Base-by-base conservation (phyloP, 2,329 filamentous ascomycete genomes). In the Aspergillus alliaceus region DNA sequence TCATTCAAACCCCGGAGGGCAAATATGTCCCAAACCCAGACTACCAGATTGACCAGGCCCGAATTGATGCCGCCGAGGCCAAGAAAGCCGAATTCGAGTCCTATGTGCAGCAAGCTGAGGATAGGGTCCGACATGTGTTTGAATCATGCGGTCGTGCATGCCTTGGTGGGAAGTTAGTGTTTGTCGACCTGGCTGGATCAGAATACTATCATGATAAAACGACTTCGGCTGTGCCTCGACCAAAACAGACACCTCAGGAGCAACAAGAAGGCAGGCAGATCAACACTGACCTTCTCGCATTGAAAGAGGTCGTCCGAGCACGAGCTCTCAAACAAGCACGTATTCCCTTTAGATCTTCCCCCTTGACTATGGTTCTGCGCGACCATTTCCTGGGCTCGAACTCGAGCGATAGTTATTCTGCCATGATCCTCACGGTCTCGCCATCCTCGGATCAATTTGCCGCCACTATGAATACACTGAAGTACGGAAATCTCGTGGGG, bases 221-320 rank as follows among this genome's bases (percentile, higher is more conserved):
- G 0, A 44, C 22, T 6, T 12, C 53, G 14, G 6, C 40, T 14
- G 49, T 34, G n/a, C 37, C 40, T n/a, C 37, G 44, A 20, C 44
- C 58, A 1, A 73, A 69, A 47, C 73, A 72, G 57, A 75, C 70
- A 0, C 59, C 69, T 0, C 72, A 78, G 48, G 78, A 79, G 57
- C 69, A 69, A 12, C 72, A 74, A 49, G 69, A 79, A 60, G 73
- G 76, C 0, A 62, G 74, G 7, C 76, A 80, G 61, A 80, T 80
- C 56, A 81, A 80, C 32, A 71, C 73, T 0, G 78, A 80, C 60
- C 66, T 80, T 5, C 70, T 81, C 8, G 73, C 77, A 0, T 61
- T 80, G 49, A 80, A 80, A 57, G 77, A 80, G 53, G 78, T 80
- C 4, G 79, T 80, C n/a, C 67, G 78, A 1, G 76, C 78, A 1